Conservation (phyloP, 2,329 filamentous ascomycete species). For the Colletotrichum ledebouriae region DNA sequence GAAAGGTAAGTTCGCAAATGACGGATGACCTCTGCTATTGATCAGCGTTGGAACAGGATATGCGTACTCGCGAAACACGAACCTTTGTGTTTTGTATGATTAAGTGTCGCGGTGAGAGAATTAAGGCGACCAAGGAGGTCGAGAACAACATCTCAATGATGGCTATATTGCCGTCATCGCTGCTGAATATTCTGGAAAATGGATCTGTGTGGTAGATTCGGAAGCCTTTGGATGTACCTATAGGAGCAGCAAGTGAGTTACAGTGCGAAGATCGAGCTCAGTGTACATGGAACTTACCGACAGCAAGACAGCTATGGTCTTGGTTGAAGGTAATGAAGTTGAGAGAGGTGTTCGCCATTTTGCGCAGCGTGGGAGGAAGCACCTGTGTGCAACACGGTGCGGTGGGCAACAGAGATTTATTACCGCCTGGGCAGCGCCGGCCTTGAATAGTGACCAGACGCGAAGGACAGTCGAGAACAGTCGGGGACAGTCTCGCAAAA, state of each 20-base stretch:
- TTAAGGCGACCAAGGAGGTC: constrained; percentile 93
- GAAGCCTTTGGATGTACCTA: constrained; percentile 93
- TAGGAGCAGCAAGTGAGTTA: constrained; percentile 20
- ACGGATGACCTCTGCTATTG: constrained; percentile 73
- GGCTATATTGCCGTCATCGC: constrained; percentile 93
- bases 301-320: constrained; percentile 96
- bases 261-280: constrained; percentile 13
- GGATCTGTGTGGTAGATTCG: constrained; percentile 97
- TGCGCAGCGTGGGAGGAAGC: not conserved
- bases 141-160: constrained; percentile 99
- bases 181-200: constrained; percentile 94
- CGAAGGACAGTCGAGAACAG: not conserved
- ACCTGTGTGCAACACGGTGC: constrained; percentile 9
- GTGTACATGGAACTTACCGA: constrained; percentile 71
- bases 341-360: constrained; percentile 79
- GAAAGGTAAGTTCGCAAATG: constrained; percentile 98
- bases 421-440: constrained; percentile 30
- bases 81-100: constrained; percentile 99
- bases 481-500: not conserved
- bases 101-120: constrained; percentile 89
- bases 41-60: constrained; percentile 44
- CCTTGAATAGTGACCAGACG: constrained; percentile 8
- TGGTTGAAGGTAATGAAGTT: constrained; percentile 99
- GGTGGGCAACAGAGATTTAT: constrained; percentile 11
- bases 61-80: constrained; percentile 45